These are phyloP conservation scores for Lanmaoa pseudosensibilis DNA, from an alignment of 768 basidiomycete genomes.

Conservation along the genomic window DNA sequence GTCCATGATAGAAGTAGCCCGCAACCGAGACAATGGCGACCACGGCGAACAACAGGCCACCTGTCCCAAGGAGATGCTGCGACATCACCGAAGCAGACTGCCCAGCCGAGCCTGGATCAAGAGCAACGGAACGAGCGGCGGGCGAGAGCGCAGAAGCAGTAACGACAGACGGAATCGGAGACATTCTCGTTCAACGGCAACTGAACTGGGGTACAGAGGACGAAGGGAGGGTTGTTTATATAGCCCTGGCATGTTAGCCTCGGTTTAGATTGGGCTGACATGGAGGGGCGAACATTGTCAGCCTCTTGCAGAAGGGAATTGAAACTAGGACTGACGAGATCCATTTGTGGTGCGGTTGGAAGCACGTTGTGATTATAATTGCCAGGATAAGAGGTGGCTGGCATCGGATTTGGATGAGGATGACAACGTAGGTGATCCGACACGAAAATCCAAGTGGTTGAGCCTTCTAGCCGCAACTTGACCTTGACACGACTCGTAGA, in stretches of 20 bases:
- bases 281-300: conserved; percentile 1
- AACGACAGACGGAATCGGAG: conserved; percentile 16
- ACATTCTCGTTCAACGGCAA: conserved; percentile 13
- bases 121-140: conserved; percentile 1
- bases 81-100: not conserved
- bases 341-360: not conserved
- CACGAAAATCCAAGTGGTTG: not conserved
- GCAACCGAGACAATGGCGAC: conserved; percentile 14
- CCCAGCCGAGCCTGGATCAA: not conserved
- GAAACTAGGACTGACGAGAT: not conserved
- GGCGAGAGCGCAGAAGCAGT: conserved; percentile 2
- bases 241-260: conserved; percentile 4
- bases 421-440: not conserved
- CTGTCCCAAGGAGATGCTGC: conserved; percentile 6
- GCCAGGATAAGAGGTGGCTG: not conserved
- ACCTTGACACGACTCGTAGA: not conserved
- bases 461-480: not conserved
- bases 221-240: conserved; percentile 3
- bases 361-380: not conserved
- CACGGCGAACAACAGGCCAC: conserved; percentile 16
- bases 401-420: not conserved
- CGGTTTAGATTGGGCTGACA: conserved; percentile 3
- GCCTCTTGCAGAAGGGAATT: not conserved
- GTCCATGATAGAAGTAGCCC: conserved; percentile 18
- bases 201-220: not conserved